Conservation (phyloP, 208 protist genomes). For the Acanthamoeba polyphaga region DNA sequence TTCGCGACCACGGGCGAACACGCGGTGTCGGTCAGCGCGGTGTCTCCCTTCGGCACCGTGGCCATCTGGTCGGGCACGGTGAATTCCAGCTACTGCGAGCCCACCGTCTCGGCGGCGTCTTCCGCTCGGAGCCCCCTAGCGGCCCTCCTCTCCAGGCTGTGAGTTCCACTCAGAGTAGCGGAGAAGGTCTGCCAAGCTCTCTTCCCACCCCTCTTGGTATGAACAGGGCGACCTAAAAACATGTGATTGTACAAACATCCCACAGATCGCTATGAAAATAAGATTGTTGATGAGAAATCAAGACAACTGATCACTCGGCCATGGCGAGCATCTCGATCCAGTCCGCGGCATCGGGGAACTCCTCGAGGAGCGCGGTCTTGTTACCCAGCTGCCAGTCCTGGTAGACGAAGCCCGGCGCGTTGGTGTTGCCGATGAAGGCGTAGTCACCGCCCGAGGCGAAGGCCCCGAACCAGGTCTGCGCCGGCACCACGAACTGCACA, state of each 20-base stretch:
- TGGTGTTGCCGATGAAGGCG: constrained; percentile 57
- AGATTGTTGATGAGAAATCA: too few relatives aligned
- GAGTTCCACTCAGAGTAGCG: too few relatives aligned
- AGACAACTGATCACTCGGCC: background rate
- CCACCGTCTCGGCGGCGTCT: too few relatives aligned
- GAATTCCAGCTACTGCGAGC: background rate
- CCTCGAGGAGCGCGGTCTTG: constrained; percentile 18
- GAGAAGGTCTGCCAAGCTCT: too few relatives aligned
- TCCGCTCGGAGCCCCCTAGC: too few relatives aligned
- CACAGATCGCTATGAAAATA: too few relatives aligned
- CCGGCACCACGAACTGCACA: constrained; percentile 43
- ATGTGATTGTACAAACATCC: too few relatives aligned
- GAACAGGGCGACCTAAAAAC: too few relatives aligned
- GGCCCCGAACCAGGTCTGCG: constrained; percentile 60
- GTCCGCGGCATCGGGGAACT: constrained; percentile 52
- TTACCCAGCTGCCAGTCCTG: constrained; percentile 63
- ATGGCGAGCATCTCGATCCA: constrained; percentile 49
- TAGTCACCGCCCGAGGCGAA: constrained; percentile 18
- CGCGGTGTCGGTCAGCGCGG: background rate
- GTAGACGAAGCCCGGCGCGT: constrained; percentile 69
- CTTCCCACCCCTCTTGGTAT: too few relatives aligned
- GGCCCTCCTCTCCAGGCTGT: too few relatives aligned
- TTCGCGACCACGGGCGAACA: background rate
- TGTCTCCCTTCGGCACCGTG: background rate
- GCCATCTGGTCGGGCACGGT: background rate